These are phyloP conservation scores for Leccinum subgranulosum DNA, from an alignment of 768 basidiomycete genomes.

Conservation along the genomic window DNA sequence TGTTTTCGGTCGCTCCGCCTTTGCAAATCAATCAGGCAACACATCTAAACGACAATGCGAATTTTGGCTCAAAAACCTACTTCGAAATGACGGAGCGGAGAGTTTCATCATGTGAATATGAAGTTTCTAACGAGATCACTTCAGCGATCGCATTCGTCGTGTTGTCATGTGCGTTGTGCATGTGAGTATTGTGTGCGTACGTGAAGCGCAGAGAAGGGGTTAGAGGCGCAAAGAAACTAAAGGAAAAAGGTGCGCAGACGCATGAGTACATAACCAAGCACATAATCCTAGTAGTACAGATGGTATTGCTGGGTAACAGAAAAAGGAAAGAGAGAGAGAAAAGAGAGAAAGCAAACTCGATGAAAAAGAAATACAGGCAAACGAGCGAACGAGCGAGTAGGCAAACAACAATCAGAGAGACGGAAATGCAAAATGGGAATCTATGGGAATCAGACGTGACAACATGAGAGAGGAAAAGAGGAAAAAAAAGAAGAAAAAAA, in stretches of 20 bases:
- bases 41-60: not conserved
- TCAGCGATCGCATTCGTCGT: not conserved
- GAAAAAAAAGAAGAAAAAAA: not conserved
- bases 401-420: constrained; percentile 13
- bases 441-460: constrained; percentile 14
- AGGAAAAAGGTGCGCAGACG: not conserved
- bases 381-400: constrained; percentile 1
- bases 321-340: not conserved
- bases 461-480: not conserved
- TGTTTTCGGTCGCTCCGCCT: not conserved
- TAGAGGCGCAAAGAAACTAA: not conserved
- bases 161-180: not conserved
- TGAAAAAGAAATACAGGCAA: constrained; percentile 1
- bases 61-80: not conserved
- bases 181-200: not conserved
- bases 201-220: not conserved
- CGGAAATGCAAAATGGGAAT: constrained; percentile 1
- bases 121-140: not conserved
- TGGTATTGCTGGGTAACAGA: constrained; percentile 16
- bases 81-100: not conserved
- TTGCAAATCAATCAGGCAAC: not conserved
- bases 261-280: constrained; percentile 19
- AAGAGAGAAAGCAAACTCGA: not conserved
- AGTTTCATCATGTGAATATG: not conserved
- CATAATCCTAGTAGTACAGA: constrained; percentile 13